phyloP scores from a whole-genome alignment of 2,329 filamentous ascomycete genomes.

The Fusarium solani-melongenae region DNA sequence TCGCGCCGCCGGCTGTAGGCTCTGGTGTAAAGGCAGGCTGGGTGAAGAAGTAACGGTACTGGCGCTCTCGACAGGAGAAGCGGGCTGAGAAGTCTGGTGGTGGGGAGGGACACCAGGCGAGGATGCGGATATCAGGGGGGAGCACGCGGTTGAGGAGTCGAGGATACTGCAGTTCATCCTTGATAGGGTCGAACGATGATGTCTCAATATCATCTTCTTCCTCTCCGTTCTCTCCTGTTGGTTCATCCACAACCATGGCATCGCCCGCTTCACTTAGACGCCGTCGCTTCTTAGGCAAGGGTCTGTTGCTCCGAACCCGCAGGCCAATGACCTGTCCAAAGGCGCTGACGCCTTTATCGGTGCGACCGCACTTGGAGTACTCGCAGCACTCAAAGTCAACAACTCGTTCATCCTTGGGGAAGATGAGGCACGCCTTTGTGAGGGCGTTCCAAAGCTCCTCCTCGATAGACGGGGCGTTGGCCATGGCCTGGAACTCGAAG shows the following conservation, averaged over 20 bases:
- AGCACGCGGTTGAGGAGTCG: constrained; percentile 87
- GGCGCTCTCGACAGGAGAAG: constrained; percentile 90
- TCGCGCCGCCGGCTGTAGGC: constrained; percentile 48
- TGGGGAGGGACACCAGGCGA: constrained; percentile 91
- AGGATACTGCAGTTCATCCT: constrained; percentile 86
- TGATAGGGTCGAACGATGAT: constrained; percentile 70
- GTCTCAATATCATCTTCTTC: constrained; percentile 32
- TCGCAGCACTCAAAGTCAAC: constrained; percentile 87
- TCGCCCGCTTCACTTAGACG: constrained; percentile 37
- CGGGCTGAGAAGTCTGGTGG: constrained; percentile 86
- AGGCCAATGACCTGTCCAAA: constrained; percentile 96
- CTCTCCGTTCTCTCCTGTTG: constrained; percentile 28
- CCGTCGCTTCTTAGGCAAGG: constrained; percentile 56
- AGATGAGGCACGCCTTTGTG: constrained; percentile 83
- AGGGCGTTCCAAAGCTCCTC: constrained; percentile 94
- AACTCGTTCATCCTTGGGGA: constrained; percentile 70
- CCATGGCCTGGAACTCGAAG: constrained; percentile 85
- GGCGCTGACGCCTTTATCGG: constrained; percentile 92
- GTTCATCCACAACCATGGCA: constrained; percentile 35
- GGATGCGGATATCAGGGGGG: constrained; percentile 86
- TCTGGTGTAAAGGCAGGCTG: constrained; percentile 85
- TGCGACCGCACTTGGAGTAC: constrained; percentile 95
- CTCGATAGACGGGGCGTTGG: constrained; percentile 83
- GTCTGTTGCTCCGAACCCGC: constrained; percentile 81
- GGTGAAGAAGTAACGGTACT: constrained; percentile 98